These are phyloP conservation scores for Cryptococcus depauperatus DNA, from an alignment of 1,284 basidiomycete genomes.

Conservation along the genomic window DNA sequence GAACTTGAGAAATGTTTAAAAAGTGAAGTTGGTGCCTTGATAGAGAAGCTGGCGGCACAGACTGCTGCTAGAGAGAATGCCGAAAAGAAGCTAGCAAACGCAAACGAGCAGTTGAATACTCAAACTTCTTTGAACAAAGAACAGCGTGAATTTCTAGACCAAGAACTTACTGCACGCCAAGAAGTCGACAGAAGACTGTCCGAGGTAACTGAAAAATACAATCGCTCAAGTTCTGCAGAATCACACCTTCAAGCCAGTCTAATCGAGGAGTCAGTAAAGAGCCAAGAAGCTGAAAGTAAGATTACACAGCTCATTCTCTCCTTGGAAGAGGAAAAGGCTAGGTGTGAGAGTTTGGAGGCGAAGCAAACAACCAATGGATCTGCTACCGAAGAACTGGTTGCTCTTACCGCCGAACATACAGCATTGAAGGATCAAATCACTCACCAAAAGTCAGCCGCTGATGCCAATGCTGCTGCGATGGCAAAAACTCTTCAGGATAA, in stretches of 20 bases:
- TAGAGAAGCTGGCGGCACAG: neutral
- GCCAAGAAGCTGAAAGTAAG: neutral
- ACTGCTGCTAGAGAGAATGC: neutral
- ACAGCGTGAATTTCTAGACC: neutral
- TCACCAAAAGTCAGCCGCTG: neutral
- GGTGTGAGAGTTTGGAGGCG: neutral
- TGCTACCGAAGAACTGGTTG: neutral
- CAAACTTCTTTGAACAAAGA: neutral
- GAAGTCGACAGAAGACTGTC: conserved; percentile 2
- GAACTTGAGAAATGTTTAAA: neutral
- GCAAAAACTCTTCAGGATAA: too few species aligned
- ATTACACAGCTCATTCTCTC: neutral
- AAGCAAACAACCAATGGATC: neutral
- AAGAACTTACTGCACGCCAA: neutral
- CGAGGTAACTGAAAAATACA: neutral
- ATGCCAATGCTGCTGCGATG: too few species aligned
- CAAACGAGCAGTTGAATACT: neutral
- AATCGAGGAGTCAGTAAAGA: neutral
- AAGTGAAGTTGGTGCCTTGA: neutral
- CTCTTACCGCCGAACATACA: neutral
- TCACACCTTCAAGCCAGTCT: neutral
- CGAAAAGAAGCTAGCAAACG: conserved; percentile 1
- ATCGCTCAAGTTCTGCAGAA: neutral
- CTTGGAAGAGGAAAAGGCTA: neutral
- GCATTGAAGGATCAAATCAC: neutral